Conservation (phyloP, 805 yeast genomes). For the Lipomyces spencermartinsiae region DNA sequence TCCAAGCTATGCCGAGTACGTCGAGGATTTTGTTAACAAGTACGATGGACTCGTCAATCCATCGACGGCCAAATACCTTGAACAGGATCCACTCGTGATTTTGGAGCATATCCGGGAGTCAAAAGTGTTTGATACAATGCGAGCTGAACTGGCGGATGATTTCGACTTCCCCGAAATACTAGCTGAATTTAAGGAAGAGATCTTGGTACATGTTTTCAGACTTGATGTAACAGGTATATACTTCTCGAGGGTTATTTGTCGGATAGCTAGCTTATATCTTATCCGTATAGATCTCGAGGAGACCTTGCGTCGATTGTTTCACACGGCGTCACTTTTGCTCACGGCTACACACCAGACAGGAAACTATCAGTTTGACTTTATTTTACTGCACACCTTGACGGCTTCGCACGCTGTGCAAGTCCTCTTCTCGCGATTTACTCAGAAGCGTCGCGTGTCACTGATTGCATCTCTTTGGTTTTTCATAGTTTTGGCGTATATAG, state of each 20-base stretch:
- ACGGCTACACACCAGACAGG: conserved; percentile 39
- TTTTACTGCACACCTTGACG: conserved; percentile 44
- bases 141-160: conserved; percentile 14
- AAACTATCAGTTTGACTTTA: conserved; percentile 41
- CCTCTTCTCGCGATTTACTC: conserved; percentile 24
- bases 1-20: conserved; percentile 2
- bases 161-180: conserved; percentile 17
- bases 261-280: background rate
- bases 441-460: conserved; percentile 18
- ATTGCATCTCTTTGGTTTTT: conserved; percentile 34
- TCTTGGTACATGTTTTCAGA: conserved; percentile 32
- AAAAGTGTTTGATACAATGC: conserved; percentile 29
- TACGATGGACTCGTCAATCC: conserved; percentile 17
- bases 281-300: conserved; percentile 24
- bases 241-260: no score
- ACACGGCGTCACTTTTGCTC: conserved; percentile 37
- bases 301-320: conserved; percentile 35
- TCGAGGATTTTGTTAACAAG: conserved; percentile 17
- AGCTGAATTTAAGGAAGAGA: conserved; percentile 27
- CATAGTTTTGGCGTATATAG: conserved; percentile 30
- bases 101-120: conserved; percentile 38
- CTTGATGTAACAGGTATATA: conserved; percentile 34
- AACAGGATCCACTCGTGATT: conserved; percentile 36
- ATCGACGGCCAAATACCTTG: conserved; percentile 11
- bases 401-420: conserved; percentile 41